These are phyloP conservation scores for Cladophialophora yegresii DNA, from an alignment of 2,329 filamentous ascomycete genomes.

Conservation along the genomic window DNA sequence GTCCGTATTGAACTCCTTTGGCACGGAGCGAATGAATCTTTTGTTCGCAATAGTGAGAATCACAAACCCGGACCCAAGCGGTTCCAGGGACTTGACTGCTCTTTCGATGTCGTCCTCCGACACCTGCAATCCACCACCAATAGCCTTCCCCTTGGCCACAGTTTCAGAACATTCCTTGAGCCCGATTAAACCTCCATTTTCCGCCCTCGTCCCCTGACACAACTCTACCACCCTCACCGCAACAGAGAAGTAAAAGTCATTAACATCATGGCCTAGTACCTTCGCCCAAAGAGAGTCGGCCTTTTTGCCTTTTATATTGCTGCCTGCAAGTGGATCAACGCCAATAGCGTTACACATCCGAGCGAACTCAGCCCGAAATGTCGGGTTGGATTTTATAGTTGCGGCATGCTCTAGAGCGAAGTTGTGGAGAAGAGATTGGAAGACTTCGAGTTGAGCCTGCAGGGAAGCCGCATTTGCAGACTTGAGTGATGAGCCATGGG, in stretches of 20 bases:
- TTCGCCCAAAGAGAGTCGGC: constrained; percentile 84
- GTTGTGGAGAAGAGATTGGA: constrained; percentile 91
- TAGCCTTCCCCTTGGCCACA: constrained; percentile 70
- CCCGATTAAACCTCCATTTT: constrained; percentile 91
- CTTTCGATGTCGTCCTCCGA: constrained; percentile 91
- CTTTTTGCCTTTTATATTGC: constrained; percentile 55
- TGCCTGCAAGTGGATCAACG: constrained; percentile 85
- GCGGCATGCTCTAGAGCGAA: constrained; percentile 93
- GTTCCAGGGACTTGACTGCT: constrained; percentile 82
- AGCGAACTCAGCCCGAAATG: constrained; percentile 93
- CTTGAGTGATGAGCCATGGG: constrained; percentile 84
- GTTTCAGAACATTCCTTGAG: constrained; percentile 76
- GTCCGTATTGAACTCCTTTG: constrained; percentile 92
- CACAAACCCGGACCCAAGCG: constrained; percentile 83
- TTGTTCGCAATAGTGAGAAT: constrained; percentile 81
- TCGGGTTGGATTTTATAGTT: constrained; percentile 92
- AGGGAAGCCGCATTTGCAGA: constrained; percentile 81
- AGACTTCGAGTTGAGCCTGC: constrained; percentile 90
- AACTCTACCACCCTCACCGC: constrained; percentile 94
- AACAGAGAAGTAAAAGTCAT: constrained; percentile 98
- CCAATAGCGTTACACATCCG: constrained; percentile 98
- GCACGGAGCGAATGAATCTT: constrained; percentile 86
- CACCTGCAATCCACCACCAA: constrained; percentile 74
- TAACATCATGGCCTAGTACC: constrained; percentile 84
- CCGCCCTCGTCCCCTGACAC: constrained; percentile 78